phyloP scores from a whole-genome alignment of 2,329 filamentous ascomycete species.

The Cladosporium sp. region DNA sequence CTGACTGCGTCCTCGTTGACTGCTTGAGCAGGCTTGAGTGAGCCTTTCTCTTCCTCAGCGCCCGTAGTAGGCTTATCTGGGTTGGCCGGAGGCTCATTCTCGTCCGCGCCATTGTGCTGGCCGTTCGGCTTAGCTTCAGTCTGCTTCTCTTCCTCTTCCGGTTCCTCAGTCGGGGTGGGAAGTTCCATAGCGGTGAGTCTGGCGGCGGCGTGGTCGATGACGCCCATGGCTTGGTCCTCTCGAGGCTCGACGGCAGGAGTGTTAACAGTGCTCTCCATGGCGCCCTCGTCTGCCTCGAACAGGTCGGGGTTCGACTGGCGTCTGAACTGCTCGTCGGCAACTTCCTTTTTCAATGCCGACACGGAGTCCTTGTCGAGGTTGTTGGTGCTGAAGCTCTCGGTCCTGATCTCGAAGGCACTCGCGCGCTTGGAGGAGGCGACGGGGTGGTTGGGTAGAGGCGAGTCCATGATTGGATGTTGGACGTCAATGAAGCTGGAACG shows the following conservation, averaged over 20 bases:
- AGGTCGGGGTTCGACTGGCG: constrained; percentile 39
- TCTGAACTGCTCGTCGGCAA: constrained; percentile 43
- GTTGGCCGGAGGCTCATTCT: constrained; percentile 37
- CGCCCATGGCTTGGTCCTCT: constrained; percentile 25
- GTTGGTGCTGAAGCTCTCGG: constrained; percentile 45
- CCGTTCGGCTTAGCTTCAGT: background rate
- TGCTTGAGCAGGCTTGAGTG: constrained; percentile 43
- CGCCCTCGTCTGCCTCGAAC: constrained; percentile 44
- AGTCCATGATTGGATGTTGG: constrained; percentile 11
- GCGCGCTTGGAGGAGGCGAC: constrained; percentile 14
- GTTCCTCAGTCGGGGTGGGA: constrained; percentile 10
- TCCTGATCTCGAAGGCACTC: constrained; percentile 14
- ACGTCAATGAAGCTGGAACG: constrained; percentile 45
- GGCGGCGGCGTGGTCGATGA: constrained; percentile 20
- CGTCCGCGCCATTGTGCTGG: constrained; percentile 18
- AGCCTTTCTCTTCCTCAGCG: constrained; percentile 43
- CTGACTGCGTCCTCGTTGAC: constrained; percentile 40
- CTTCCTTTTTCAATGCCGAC: constrained; percentile 41
- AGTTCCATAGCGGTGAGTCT: constrained; percentile 10
- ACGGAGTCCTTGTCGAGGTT: constrained; percentile 36
- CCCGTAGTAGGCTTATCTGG: constrained; percentile 47
- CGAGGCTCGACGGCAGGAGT: constrained; percentile 35
- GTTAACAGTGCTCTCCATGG: constrained; percentile 40
- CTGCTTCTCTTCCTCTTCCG: constrained; percentile 20
- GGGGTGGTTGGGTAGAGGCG: constrained; percentile 8